These are phyloP conservation scores for Aspergillus cavernicola DNA, from an alignment of 495 filamentous ascomycete species.

Conservation along the genomic window DNA sequence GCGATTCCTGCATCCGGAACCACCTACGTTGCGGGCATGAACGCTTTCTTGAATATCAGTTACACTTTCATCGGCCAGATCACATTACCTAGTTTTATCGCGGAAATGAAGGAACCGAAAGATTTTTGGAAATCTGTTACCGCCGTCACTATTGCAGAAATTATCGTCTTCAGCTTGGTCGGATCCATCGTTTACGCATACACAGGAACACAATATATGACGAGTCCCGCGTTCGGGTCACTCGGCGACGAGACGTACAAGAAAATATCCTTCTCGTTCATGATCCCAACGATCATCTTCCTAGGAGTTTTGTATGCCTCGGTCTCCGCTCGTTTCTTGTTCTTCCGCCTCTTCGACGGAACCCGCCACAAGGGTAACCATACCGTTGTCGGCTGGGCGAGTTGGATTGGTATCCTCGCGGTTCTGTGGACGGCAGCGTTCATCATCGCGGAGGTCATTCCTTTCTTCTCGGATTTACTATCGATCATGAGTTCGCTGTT, in stretches of 20 bases:
- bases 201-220: constrained; percentile 81
- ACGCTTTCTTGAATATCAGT: constrained; percentile 82
- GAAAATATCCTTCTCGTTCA: constrained; percentile 84
- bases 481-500: constrained; percentile 87
- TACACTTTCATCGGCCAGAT: constrained; percentile 95
- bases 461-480: constrained; percentile 81
- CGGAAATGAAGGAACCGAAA: constrained; percentile 80
- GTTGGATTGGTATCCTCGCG: constrained; percentile 73
- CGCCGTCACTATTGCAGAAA: constrained; percentile 79
- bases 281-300: constrained; percentile 90
- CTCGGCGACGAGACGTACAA: constrained; percentile 66
- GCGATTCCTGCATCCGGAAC: constrained; percentile 65
- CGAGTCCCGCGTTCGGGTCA: constrained; percentile 76
- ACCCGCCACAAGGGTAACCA: constrained; percentile 72
- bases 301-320: constrained; percentile 84
- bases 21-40: constrained; percentile 73
- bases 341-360: constrained; percentile 78
- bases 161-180: constrained; percentile 75
- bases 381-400: constrained; percentile 75
- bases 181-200: constrained; percentile 75
- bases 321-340: constrained; percentile 80
- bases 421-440: constrained; percentile 72
- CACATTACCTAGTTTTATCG: constrained; percentile 85
- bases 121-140: constrained; percentile 90
- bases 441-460: constrained; percentile 84